These are phyloP conservation scores for Prunus fruticosa DNA, from an alignment of 306 rosid species.

Conservation along the genomic window DNA sequence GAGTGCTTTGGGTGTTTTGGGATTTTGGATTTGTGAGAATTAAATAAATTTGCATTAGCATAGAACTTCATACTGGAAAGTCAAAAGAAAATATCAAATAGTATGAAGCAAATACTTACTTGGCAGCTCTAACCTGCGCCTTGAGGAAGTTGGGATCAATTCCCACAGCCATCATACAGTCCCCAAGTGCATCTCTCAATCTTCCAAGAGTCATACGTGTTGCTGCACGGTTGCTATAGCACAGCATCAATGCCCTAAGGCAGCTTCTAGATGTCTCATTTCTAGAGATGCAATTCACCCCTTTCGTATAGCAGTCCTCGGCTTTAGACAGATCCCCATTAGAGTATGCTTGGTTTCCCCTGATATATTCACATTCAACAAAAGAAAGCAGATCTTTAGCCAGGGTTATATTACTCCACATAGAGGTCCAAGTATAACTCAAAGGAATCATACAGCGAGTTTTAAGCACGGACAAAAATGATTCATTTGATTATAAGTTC, in stretches of 20 bases:
- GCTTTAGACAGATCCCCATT: conserved; percentile 77
- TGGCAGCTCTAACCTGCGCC: conserved; percentile 95
- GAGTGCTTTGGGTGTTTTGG: too few species aligned
- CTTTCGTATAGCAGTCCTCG: conserved; percentile 78
- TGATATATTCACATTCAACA: conserved; percentile 36
- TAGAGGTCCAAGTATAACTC: neutral
- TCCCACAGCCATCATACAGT: conserved; percentile 74
- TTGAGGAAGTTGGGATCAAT: conserved; percentile 80
- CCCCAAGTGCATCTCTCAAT: conserved; percentile 81
- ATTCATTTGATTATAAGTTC: conserved; percentile 24
- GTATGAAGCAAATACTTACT: conserved; percentile 50
- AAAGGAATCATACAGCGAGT: neutral
- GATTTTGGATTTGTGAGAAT: too few species aligned
- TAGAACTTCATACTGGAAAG: conserved; percentile 15
- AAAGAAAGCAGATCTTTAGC: conserved; percentile 14
- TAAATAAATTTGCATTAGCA: conserved; percentile 1
- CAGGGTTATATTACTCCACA: neutral
- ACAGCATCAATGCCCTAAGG: conserved; percentile 84
- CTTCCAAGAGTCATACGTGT: conserved; percentile 90
- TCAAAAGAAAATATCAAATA: conserved; percentile 14
- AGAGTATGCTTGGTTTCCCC: conserved; percentile 93
- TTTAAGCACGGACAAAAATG: neutral
- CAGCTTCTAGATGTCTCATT: conserved; percentile 68
- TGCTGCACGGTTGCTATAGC: conserved; percentile 99
- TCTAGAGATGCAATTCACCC: conserved; percentile 58